phyloP scores from a whole-genome alignment of 441 rosid species.

The Syzygium syzygioides region DNA sequence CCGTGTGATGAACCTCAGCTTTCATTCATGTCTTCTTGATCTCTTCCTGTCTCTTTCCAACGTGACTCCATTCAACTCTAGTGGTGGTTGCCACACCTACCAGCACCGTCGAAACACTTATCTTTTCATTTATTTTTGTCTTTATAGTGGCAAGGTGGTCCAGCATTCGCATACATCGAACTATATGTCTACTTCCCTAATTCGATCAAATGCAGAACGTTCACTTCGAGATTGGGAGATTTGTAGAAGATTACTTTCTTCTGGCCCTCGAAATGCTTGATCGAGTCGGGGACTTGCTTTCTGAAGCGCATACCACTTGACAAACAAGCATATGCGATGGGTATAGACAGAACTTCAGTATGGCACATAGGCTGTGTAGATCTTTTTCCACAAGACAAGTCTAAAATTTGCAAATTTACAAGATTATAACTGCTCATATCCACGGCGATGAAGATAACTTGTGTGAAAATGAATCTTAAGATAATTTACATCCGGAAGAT shows the following conservation, averaged over 20 bases:
- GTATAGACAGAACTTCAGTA: not conserved
- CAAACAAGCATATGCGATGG: not conserved
- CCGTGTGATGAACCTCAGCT: not conserved
- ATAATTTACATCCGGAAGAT: not conserved
- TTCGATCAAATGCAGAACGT: not conserved
- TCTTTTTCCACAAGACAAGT: not conserved
- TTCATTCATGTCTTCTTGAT: not conserved
- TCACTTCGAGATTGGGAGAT: not conserved
- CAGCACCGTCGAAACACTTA: not conserved
- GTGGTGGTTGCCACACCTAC: not conserved
- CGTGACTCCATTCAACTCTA: not conserved
- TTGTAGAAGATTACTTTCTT: not conserved
- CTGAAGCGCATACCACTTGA: not conserved
- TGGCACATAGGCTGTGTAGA: not conserved
- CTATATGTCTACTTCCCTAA: not conserved
- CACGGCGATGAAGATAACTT: not conserved
- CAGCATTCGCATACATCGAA: not conserved
- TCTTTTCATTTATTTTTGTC: not conserved
- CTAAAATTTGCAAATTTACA: not conserved
- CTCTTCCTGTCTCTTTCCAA: not conserved
- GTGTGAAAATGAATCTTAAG: not conserved
- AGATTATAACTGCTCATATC: not conserved
- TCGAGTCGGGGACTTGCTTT: not conserved
- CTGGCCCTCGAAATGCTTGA: not conserved
- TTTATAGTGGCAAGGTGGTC: not conserved